Base-by-base conservation (phyloP, 805 yeast species). In the Candida glaebosa region DNA sequence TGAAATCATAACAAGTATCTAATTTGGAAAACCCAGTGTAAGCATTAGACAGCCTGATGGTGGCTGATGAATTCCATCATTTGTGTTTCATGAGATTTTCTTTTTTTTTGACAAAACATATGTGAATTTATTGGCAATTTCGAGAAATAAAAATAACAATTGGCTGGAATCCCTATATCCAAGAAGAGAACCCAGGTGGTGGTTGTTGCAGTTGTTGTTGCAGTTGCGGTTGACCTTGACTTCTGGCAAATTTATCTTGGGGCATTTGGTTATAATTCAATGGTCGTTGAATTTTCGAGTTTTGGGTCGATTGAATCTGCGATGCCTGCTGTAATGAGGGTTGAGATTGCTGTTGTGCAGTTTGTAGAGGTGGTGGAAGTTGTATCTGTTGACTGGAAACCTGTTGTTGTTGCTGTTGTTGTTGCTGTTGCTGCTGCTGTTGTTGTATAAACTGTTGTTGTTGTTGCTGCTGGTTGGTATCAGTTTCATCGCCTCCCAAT, bases 271-370 rank as follows among this genome's bases (percentile, higher is more conserved):
- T 12, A 28, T 28, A 28, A 28, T 28, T 28, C 31, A 28, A 6
- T 5, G 31, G 31, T 28, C 12, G 48, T 36, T 43, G 50, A 36
- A 41, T 51, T 32, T 31, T 40, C 35, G 36, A 39, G 14, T 34
- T 47, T 14, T 15, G 37, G 31, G 25, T 43, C 18, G 45, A 19
- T 19, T 42, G 45, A 32, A 37, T 41, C 32, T 39, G 46, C 26
- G 34, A 44, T 35, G 51, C 60, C 34, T 58, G 65, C 37, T 49
- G 58, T 16, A 24, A 53, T 37, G 45, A 53, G 34, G 42, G 53
- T 39, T 41, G 59, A 18, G 43, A 34, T 41, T 42, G 48, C 25
- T 36, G 40, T 37, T 44, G 45, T 31, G 44, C 50, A 37, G 43
- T 51, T 30, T 39, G 43, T 37, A 36, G 49, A 35, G 41, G 37